phyloP scores from a whole-genome alignment of 306 rosid species.

The Elaeagnus macrophylla region DNA sequence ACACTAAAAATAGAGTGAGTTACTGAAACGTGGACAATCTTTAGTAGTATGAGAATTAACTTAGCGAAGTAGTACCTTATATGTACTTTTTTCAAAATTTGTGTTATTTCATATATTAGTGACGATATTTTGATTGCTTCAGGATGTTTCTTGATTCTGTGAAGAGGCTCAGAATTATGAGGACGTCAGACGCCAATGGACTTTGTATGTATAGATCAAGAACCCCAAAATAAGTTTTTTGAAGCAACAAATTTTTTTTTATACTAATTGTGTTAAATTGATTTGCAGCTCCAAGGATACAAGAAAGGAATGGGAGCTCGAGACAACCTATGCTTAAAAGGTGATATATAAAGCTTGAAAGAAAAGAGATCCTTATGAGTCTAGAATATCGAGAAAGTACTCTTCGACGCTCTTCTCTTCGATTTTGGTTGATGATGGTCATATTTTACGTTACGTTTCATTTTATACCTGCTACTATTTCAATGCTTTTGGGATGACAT shows the following conservation, averaged over 20 bases:
- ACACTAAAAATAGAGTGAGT: too few relatives aligned
- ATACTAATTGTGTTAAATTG: constrained; percentile 15
- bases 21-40: too few relatives aligned
- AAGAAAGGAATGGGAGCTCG: constrained; percentile 48
- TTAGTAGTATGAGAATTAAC: too few relatives aligned
- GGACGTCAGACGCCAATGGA: constrained; percentile 68
- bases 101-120: neutral
- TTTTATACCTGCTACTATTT: constrained; percentile 17
- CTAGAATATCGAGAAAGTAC: constrained; percentile 33
- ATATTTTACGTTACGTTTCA: constrained; percentile 7
- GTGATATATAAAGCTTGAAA: constrained; percentile 18
- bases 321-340: constrained; percentile 19
- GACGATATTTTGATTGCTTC: constrained; percentile 8
- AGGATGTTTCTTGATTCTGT: constrained; percentile 76
- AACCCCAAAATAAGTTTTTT: constrained; percentile 5
- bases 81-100: too few relatives aligned
- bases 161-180: constrained; percentile 89
- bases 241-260: neutral
- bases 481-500: neutral
- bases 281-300: constrained; percentile 60
- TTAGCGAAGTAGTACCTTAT: too few relatives aligned
- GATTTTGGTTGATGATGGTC: constrained; percentile 27
- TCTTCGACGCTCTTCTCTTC: constrained; percentile 19
- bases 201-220: constrained; percentile 42
- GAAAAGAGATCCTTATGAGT: constrained; percentile 22